These are phyloP conservation scores for Erythrobasidium yunnanense DNA, from an alignment of 768 basidiomycete genomes.

Conservation along the genomic window DNA sequence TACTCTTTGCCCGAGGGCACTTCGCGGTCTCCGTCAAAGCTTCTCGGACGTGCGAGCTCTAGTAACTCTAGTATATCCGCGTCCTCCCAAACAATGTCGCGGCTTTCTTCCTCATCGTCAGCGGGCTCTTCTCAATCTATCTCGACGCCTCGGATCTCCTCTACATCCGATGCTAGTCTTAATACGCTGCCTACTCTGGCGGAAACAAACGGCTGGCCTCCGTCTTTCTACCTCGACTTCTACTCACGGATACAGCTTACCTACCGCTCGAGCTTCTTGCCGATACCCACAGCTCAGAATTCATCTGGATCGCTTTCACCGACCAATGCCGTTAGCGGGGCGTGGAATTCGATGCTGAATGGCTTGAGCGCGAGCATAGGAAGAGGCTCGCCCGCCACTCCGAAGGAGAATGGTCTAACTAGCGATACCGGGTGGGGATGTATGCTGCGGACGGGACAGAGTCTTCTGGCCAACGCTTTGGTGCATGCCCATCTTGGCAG, in stretches of 20 bases:
- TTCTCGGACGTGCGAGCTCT: no score
- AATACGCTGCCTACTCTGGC: no score
- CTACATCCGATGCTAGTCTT: no score
- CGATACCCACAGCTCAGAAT: conserved; percentile 51
- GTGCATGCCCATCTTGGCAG: conserved; percentile 63
- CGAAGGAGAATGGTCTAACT: conserved; percentile 65
- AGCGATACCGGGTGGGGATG: conserved; percentile 84
- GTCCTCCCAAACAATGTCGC: neutral
- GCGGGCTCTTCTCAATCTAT: neutral
- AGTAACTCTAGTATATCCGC: no score
- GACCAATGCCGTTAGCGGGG: conserved; percentile 41
- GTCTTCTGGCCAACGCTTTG: conserved; percentile 68
- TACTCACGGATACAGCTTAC: conserved; percentile 80
- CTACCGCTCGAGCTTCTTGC: conserved; percentile 74
- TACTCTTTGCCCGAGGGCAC: no score
- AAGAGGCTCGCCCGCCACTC: conserved; percentile 54
- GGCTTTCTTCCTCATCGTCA: neutral
- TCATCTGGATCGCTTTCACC: conserved; percentile 35
- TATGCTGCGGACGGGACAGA: conserved; percentile 80
- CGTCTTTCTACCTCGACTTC: conserved; percentile 78
- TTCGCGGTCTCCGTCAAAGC: no score
- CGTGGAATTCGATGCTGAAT: conserved; percentile 37
- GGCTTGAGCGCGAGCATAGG: conserved; percentile 37
- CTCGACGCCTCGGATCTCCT: neutral
- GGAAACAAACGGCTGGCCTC: conserved; percentile 51